Evolutionary conservation across 1,284 basidiomycete genomes (phyloP).

Genomic region (Boletus sp.): DNA sequence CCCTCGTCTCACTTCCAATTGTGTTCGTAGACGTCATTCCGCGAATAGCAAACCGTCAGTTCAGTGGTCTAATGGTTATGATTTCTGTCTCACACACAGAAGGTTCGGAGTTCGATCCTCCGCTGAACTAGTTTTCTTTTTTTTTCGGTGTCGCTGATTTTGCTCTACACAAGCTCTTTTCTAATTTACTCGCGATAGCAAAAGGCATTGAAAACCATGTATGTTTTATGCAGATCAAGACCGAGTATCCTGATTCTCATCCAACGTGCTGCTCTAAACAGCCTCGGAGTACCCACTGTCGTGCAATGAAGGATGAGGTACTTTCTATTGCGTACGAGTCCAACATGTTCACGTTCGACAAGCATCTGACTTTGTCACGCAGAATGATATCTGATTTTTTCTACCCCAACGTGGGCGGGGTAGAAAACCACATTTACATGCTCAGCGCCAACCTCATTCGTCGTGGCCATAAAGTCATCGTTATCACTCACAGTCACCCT

Average conservation of each 20-base stretch:
- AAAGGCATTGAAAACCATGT: no score
- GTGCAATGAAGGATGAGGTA: slow-evolving; percentile 24
- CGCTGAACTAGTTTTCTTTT: slow-evolving; percentile 36
- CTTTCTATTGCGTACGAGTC: slow-evolving; percentile 31
- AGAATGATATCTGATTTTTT: slow-evolving; percentile 99
- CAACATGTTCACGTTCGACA: neutral
- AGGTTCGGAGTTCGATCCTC: slow-evolving; percentile 46
- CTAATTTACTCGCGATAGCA: no score
- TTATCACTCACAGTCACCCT: slow-evolving; percentile 90
- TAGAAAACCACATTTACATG: slow-evolving; percentile 96
- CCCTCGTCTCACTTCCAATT: no score
- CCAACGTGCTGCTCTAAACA: neutral
- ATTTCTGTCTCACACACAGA: slow-evolving; percentile 45
- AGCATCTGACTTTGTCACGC: neutral
- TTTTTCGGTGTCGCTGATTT: no score
- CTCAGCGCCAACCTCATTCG: slow-evolving; percentile 80
- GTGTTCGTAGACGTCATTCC: no score
- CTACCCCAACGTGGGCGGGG: slow-evolving; percentile 90
- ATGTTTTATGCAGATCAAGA: neutral
- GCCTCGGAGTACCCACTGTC: neutral
- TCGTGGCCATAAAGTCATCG: slow-evolving; percentile 89
- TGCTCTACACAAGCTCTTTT: no score
- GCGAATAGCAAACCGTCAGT: slow-evolving; percentile 11
- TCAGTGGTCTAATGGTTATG: slow-evolving; percentile 44
- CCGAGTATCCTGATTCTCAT: neutral